Evolutionary conservation across 345 rosid genomes (phyloP).

Genomic region (Boechera stricta): DNA sequence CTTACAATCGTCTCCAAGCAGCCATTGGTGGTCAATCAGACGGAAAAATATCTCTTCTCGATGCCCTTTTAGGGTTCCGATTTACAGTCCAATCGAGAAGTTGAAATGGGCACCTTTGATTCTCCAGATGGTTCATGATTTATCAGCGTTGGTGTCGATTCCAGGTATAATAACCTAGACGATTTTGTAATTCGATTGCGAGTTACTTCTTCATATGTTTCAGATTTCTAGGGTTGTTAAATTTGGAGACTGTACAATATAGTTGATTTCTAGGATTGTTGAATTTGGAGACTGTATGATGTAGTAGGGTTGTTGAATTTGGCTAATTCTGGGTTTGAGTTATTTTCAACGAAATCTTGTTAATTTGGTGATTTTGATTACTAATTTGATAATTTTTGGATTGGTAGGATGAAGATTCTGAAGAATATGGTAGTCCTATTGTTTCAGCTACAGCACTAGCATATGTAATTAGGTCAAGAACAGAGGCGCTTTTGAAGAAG

Average conservation of each 20-base stretch:
- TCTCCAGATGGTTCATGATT: conserved; percentile 94
- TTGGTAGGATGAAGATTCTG: conserved; percentile 84
- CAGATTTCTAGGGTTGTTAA: conserved; percentile 1
- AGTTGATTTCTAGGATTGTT: neutral
- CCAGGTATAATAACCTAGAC: conserved; percentile 52
- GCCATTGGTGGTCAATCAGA: conserved; percentile 98
- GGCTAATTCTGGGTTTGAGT: neutral
- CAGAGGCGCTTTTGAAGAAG: conserved; percentile 71
- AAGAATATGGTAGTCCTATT: conserved; percentile 84
- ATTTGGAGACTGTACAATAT: neutral
- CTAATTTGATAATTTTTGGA: conserved; percentile 12
- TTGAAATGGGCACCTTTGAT: conserved; percentile 97
- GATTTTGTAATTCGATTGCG: neutral
- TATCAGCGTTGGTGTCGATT: conserved; percentile 84
- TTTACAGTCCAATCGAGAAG: conserved; percentile 91
- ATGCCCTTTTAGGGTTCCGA: conserved; percentile 90
- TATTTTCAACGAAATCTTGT: too few relatives aligned
- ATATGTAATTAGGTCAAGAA: conserved; percentile 79
- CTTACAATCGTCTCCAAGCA: conserved; percentile 93
- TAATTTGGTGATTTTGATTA: neutral
- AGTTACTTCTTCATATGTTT: neutral
- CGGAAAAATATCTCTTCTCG: conserved; percentile 93
- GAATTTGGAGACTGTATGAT: neutral
- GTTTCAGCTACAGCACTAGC: conserved; percentile 74
- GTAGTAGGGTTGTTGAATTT: neutral